A percentile compares a stretch with the other conserved stretches of the same genome.
These are phyloP conservation scores for Paraconiothyrium sp. DNA, from an alignment of 2,329 filamentous ascomycete species.

Conservation along the genomic window DNA sequence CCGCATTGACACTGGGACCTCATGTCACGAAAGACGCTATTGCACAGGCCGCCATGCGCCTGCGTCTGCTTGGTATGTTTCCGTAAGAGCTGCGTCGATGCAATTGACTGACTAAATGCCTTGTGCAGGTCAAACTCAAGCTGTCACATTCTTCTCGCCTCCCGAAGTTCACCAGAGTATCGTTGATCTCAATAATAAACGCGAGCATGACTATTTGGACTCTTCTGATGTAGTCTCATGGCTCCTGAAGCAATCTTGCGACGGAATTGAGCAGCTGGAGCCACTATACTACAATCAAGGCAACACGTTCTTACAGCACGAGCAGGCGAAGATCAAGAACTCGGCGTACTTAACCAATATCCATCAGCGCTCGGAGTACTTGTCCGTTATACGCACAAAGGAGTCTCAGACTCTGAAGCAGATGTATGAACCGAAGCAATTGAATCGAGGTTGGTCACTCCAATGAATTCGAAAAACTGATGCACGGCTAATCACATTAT, in stretches of 20 bases:
- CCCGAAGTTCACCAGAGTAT: constrained; percentile 72
- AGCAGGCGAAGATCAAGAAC: constrained; percentile 59
- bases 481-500: not conserved
- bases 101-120: not conserved
- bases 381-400: constrained; percentile 58
- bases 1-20: constrained; percentile 66
- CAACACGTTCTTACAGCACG: constrained; percentile 66
- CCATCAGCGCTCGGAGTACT: constrained; percentile 51
- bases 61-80: constrained; percentile 62
- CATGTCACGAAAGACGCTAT: constrained; percentile 69
- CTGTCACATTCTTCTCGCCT: constrained; percentile 63
- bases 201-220: constrained; percentile 40
- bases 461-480: not conserved
- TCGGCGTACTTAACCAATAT: constrained; percentile 52
- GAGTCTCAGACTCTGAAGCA: constrained; percentile 68
- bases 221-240: constrained; percentile 66
- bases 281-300: constrained; percentile 69
- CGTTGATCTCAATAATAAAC: constrained; percentile 40
- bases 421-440: constrained; percentile 61
- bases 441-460: constrained; percentile 5
- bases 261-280: constrained; percentile 66
- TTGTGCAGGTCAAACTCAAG: constrained; percentile 58
- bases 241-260: constrained; percentile 72
- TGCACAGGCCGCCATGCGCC: constrained; percentile 73
- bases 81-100: not conserved